phyloP scores from a whole-genome alignment of 768 basidiomycete genomes.

The Pholiota conissans region DNA sequence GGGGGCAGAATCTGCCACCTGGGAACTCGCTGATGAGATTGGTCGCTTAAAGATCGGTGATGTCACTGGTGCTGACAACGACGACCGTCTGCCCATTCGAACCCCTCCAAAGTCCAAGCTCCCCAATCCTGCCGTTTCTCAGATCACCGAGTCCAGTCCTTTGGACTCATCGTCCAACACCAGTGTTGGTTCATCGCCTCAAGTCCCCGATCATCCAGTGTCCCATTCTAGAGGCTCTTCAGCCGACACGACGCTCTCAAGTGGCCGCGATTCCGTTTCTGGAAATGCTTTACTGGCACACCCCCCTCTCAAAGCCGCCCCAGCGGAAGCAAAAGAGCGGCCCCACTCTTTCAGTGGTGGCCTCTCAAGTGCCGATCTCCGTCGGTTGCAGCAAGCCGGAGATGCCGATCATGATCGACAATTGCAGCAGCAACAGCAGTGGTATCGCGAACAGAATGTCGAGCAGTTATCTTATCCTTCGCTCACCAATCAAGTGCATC shows the following conservation, averaged over 20 bases:
- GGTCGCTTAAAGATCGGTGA: slow-evolving; percentile 69
- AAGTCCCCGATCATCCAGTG: slow-evolving; percentile 65
- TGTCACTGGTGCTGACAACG: slow-evolving; percentile 45
- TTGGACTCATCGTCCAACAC: slow-evolving; percentile 71
- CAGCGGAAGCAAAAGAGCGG: slow-evolving; percentile 67
- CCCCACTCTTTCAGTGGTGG: slow-evolving; percentile 84
- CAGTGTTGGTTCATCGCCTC: slow-evolving; percentile 74
- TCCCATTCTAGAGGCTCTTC: slow-evolving; percentile 84
- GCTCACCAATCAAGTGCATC: slow-evolving; percentile 55
- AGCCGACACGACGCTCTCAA: slow-evolving; percentile 68
- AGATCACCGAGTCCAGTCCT: slow-evolving; percentile 66
- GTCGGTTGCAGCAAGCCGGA: slow-evolving; percentile 71
- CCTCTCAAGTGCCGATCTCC: slow-evolving; percentile 70
- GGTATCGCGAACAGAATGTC: slow-evolving; percentile 45
- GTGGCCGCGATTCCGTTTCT: slow-evolving; percentile 56
- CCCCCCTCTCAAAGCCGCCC: slow-evolving; percentile 52
- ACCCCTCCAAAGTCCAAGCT: slow-evolving; percentile 71
- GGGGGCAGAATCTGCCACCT: slow-evolving; percentile 50
- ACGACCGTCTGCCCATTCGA: slow-evolving; percentile 54
- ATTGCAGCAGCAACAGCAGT: slow-evolving; percentile 49
- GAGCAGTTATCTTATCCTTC: slow-evolving; percentile 68
- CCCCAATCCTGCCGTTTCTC: slow-evolving; percentile 48
- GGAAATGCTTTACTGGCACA: slow-evolving; percentile 60
- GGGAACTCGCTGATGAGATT: slow-evolving; percentile 76
- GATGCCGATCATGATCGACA: slow-evolving; percentile 42